Evolutionary conservation across 441 rosid genomes (phyloP).

Genomic region (Corymbia citriodora): DNA sequence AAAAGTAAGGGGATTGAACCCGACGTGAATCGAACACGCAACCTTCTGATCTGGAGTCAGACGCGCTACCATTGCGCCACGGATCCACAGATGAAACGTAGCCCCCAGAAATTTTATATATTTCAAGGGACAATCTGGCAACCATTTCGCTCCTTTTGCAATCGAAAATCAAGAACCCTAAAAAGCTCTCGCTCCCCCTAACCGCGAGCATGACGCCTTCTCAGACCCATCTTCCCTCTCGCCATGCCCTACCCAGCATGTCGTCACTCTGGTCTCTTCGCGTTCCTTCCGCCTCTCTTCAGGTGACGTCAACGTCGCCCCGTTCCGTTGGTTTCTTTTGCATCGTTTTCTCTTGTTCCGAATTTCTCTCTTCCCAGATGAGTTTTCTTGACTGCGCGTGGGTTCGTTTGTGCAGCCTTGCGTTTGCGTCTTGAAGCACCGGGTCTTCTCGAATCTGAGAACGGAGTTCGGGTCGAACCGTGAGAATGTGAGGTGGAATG

Average conservation of each 20-base stretch:
- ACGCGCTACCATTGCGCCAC: conserved; percentile 26
- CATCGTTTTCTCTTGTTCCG: neutral
- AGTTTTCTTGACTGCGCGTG: conserved; percentile 4
- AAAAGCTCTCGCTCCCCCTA: neutral
- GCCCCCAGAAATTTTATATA: rapidly evolving
- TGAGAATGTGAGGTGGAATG: conserved; percentile 19
- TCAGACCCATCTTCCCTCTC: neutral
- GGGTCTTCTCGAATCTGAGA: conserved; percentile 18
- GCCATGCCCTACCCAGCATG: conserved; percentile 24
- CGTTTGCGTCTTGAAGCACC: conserved; percentile 25
- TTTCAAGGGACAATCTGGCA: rapidly evolving
- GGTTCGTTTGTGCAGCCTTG: conserved; percentile 5
- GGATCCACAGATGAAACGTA: rapidly evolving
- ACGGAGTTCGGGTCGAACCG: conserved; percentile 4
- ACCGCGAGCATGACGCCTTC: neutral
- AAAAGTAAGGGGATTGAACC: neutral
- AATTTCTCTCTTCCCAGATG: neutral
- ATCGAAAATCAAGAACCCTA: neutral
- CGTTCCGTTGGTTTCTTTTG: neutral
- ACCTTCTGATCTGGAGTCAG: conserved; percentile 35
- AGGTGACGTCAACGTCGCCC: conserved; percentile 12
- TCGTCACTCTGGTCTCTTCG: conserved; percentile 44
- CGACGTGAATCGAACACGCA: conserved; percentile 31
- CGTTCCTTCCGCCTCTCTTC: conserved; percentile 26
- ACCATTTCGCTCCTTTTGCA: neutral